phyloP scores from a whole-genome alignment of 164 flowering plant genomes.

The Berberis vulgaris region DNA sequence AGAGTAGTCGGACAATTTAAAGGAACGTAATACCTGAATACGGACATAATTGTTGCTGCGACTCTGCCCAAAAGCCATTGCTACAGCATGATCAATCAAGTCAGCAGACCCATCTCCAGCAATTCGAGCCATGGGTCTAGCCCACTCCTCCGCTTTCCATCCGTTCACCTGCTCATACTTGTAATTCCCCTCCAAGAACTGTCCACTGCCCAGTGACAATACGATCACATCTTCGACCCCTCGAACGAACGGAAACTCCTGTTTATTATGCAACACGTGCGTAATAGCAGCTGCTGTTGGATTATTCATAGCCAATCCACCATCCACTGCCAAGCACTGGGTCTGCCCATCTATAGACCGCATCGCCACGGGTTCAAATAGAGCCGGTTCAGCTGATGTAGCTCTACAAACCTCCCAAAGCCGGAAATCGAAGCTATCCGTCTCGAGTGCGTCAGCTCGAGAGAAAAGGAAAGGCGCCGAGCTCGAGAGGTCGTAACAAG shows the following conservation, averaged over 20 bases:
- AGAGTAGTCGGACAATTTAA: no score
- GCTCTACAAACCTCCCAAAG: constrained; percentile 92
- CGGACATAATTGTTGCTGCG: constrained; percentile 73
- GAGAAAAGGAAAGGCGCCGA: constrained; percentile 90
- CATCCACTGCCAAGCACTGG: constrained; percentile 69
- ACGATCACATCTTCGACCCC: constrained; percentile 92
- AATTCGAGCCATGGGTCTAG: constrained; percentile 66
- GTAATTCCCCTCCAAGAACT: constrained; percentile 50
- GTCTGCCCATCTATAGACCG: constrained; percentile 64
- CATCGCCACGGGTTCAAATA: constrained; percentile 59
- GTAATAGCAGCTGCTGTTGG: constrained; percentile 95
- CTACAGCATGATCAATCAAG: constrained; percentile 80
- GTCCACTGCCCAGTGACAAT: constrained; percentile 69
- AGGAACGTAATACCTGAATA: constrained; percentile 43
- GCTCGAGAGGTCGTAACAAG: constrained; percentile 85
- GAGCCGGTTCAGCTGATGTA: constrained; percentile 68
- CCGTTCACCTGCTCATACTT: constrained; percentile 51
- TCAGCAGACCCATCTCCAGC: constrained; percentile 77
- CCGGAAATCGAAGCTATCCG: constrained; percentile 71
- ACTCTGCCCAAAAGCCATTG: constrained; percentile 79
- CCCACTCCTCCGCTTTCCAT: constrained; percentile 83
- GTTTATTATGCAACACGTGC: constrained; percentile 94
- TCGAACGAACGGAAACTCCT: constrained; percentile 90
- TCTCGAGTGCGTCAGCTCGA: constrained; percentile 84
- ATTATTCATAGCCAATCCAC: constrained; percentile 83